Conservation (phyloP, 2,329 filamentous ascomycete genomes). For the Stagonosporopsis tanaceti region DNA sequence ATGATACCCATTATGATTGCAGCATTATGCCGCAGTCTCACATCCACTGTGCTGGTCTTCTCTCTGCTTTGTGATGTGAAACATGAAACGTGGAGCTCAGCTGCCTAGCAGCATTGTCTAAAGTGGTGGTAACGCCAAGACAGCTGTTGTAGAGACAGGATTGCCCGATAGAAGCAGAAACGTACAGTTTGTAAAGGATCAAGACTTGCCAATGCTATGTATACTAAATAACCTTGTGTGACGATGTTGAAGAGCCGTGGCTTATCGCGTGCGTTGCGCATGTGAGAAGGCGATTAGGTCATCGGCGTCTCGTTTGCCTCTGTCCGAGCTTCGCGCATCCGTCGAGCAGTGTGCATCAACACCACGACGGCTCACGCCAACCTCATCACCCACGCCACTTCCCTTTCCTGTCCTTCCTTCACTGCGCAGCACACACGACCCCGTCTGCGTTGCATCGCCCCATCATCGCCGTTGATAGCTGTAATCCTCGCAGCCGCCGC, state of each 20-base stretch:
- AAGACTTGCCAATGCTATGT: neutral
- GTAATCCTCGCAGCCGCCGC: constrained; percentile 44
- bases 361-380: constrained; percentile 42
- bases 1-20: constrained; percentile 41
- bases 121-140: constrained; percentile 2
- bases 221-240: neutral
- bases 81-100: constrained; percentile 15
- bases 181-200: neutral
- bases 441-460: constrained; percentile 23
- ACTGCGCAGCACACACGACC: constrained; percentile 24
- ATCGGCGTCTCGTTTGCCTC: constrained; percentile 20
- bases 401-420: constrained; percentile 44
- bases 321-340: constrained; percentile 33
- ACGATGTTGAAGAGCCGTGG: constrained; percentile 13
- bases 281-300: constrained; percentile 24
- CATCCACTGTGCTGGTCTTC: neutral
- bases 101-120: constrained; percentile 3
- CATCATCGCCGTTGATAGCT: constrained; percentile 24
- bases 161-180: neutral
- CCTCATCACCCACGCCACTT: constrained; percentile 39
- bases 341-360: constrained; percentile 33
- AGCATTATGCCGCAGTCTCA: constrained; percentile 4
- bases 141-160: neutral
- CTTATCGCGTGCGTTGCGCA: constrained; percentile 19
- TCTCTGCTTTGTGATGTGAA: constrained; percentile 17